These are phyloP conservation scores for Ophiorrhiza pumila DNA, from an alignment of 257 asterid species.

Conservation along the genomic window DNA sequence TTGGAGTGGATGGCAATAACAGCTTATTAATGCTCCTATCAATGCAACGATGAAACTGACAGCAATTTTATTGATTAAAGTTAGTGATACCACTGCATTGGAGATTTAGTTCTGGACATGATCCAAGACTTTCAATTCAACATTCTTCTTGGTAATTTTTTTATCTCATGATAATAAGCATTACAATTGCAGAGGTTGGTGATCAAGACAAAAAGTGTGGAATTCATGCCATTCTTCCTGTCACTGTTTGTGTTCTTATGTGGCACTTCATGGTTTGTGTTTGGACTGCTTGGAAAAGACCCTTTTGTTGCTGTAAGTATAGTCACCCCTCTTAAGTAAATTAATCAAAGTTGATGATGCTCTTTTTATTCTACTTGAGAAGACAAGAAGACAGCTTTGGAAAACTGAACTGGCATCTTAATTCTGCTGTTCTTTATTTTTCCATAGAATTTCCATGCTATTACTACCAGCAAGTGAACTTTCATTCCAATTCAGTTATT, in stretches of 20 bases:
- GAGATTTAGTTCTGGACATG: neutral
- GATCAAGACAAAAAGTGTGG: slow-evolving; percentile 77
- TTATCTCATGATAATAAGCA: neutral
- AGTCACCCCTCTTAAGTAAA: neutral
- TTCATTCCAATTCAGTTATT: neutral
- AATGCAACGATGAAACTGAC: too few relatives aligned
- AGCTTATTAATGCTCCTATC: neutral
- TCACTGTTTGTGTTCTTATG: slow-evolving; percentile 69
- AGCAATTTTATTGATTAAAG: too few relatives aligned
- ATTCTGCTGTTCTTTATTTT: neutral
- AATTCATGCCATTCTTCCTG: slow-evolving; percentile 81
- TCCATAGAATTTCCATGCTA: neutral
- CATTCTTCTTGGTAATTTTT: neutral
- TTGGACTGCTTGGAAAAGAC: slow-evolving; percentile 72
- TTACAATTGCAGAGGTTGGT: slow-evolving; percentile 59
- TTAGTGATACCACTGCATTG: too few relatives aligned
- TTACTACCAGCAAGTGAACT: neutral
- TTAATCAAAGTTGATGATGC: neutral
- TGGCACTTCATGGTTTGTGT: slow-evolving; percentile 77
- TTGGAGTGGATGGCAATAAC: neutral
- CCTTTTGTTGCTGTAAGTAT: slow-evolving; percentile 76
- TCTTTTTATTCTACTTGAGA: neutral
- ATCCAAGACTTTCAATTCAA: neutral
- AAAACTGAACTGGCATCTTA: too few relatives aligned
- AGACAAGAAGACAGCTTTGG: too few relatives aligned